Evolutionary conservation across 1,139 yeast genomes (phyloP), one percentile per base, ranked within the genome.

Genomic region (Sugiyamaella castrensis): DNA sequence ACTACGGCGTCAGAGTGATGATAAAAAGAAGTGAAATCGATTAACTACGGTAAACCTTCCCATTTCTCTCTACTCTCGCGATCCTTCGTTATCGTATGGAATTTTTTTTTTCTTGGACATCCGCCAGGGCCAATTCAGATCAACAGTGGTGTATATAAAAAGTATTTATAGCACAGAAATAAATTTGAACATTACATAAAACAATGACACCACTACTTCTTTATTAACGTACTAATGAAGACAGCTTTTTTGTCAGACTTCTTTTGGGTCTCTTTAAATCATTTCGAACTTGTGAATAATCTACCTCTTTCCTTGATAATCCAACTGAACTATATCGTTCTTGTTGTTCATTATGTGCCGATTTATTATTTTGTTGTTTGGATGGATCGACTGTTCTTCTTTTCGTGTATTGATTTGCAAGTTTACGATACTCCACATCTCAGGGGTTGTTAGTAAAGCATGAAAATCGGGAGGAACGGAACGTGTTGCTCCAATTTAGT

Each of bases 401-500:
- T 48, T 62, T 61, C 19, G 60, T 56, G 55, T 65, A 62, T 33
- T 62, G 66, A 48, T 63, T 61, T 9, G 65, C 56, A 26, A 65
- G 58, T 19, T 58, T 54, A 8, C 66, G 59, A 47, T 62, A 59
- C 47, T 65, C 68, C 34, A 64, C 53, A 27, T 62, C 61, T 57
- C 24, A 19, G 24, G 24, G 24, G 24, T 19, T 19, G 24, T 19
- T 19, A 19, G 24, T 19, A 19, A 19, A 19, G 24, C 24, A 19
- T 19, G 24, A 19, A 19, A 19, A 19, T 4, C 24, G 24, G 24
- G 5, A 19, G 24, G 5, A 5, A 19, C 24, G 24, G 24, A 19
- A 19, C 3, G 24, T 4, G 5, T 3, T 19, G 5, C 3, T 19
- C 3, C 5, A 19, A 3, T 19, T 19, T 19, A 5, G 5, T 19